Evolutionary conservation across 345 rosid species (phyloP), one percentile per base, ranked within the genome.

Genomic region (Syzygium jambos): DNA sequence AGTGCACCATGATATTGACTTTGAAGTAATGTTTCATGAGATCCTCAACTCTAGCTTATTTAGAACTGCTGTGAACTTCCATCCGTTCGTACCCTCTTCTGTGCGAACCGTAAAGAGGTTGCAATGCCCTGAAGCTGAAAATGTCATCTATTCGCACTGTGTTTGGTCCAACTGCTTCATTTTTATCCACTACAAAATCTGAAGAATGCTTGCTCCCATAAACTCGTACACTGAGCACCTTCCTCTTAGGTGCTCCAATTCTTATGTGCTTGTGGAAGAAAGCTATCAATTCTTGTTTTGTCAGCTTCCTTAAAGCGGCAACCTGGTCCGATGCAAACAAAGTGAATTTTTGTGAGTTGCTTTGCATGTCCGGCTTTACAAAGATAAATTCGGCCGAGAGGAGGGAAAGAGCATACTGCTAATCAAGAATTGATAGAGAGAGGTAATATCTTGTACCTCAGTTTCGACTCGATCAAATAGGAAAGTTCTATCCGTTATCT

Each of bases 71-170:
- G 43, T 73, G 78, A 14, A 78, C 55, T 78, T 86, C 43, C 56
- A 65, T 51, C 16, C 14, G 29, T 52, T 89, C 91, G 78, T 93
- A 90, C 17, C 95, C 96, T 85, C 95, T 92, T 84, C 88, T 93
- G 88, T 91, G 92, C 51, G 97, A 96, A 83, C 95, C 95, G 34
- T 96, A 94, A 68, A 96, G 98, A 68, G 98, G 92, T 51, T 89
- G 95, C 3, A 96, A 94, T 87, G 93, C 95, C 89, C 90, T 95
- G 93, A 97, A 97, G 87, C 94, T 87, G 89, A 94, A 91, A 87
- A 94, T 92, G 85, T 95, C 96, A 41, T 93, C 90, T 78, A 96
- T 93, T 68, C 89, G 89, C 52, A 89, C 89, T 1, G 92, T 87
- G 68, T 91, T 89, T 23, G 92, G 88, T 43, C 88, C 87, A 55